phyloP scores from a whole-genome alignment of 805 yeast species.

The Lipomyces orientalis region DNA sequence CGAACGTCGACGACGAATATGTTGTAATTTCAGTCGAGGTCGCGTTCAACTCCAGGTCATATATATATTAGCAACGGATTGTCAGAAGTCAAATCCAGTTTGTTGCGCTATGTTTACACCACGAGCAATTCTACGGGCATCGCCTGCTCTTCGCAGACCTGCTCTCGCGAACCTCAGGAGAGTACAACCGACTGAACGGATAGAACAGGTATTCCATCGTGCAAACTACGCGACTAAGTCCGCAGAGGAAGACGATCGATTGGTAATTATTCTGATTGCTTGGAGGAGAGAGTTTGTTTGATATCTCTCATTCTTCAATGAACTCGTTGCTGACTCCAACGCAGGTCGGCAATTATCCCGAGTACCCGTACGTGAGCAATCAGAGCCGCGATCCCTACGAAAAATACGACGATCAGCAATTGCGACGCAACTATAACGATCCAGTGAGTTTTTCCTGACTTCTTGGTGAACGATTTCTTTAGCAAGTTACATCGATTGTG shows the following conservation, averaged over 20 bases:
- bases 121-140: background rate
- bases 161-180: background rate
- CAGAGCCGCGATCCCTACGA: slow-evolving; percentile 73
- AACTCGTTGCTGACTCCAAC: background rate
- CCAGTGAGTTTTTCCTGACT: slow-evolving; percentile 47
- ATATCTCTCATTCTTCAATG: background rate
- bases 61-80: background rate
- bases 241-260: slow-evolving; percentile 24
- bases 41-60: background rate
- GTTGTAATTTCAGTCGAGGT: background rate
- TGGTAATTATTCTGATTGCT: slow-evolving; percentile 18
- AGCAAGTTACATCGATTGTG: background rate
- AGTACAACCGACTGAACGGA: background rate
- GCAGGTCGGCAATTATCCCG: slow-evolving; percentile 60
- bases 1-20: background rate
- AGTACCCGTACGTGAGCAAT: slow-evolving; percentile 62
- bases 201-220: background rate
- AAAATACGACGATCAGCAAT: slow-evolving; percentile 79
- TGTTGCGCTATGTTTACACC: background rate
- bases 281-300: background rate
- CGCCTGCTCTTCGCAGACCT: background rate
- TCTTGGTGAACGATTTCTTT: background rate
- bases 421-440: slow-evolving; percentile 77
- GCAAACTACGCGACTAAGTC: slow-evolving; percentile 23
- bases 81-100: background rate